Evolutionary conservation across 1,284 basidiomycete genomes (phyloP), one percentile per base, ranked within the genome.

Genomic region (Wolfiporia cocos): DNA sequence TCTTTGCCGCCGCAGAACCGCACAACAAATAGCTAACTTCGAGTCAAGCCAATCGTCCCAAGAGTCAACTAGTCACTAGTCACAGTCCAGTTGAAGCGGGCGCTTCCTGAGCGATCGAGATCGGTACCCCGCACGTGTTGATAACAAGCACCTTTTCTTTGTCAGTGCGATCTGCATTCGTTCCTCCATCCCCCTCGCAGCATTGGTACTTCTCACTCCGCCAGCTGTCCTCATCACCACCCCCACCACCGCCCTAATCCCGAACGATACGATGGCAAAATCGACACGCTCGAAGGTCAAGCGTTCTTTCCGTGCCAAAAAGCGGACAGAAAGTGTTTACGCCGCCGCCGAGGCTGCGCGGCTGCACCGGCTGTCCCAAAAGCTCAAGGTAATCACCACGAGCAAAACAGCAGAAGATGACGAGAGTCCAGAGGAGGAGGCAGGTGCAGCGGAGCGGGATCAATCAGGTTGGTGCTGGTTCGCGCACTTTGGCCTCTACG

Each of bases 251-350:
- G 21, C n/a, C n/a, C n/a, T n/a, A n/a, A n/a, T 37, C 49, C 46
- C 59, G 52, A 32, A n/a, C n/a, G n/a, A n/a, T n/a, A n/a, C n/a
- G n/a, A 95, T 97, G 94, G 93, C 90, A 44, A 98, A 97, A 73
- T 93, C 91, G 32, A 78, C 86, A 39, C 79, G 93, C 58, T 90
- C 91, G 15, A 95, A 93, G 69, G 74, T 79, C 49, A 96, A 96
- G 67, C 84, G 92, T 40, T 71, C 81, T 24, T 88, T 83, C 59
- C 81, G 94, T 49, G 74, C 83, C 12, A 85, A 87, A 58, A 97
- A 96, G 68, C 84, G 95, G 47, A 74, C 81, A 58, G 73, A 80
- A 41, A 81, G 86, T 37, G 80, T 89, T 50, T 97, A 92, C 62
- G 88, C 90, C 41, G 89, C 82, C 1, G 74, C 80, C 2, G 85